Evolutionary conservation across 163 green algal genomes (phyloP), one percentile per base, ranked within the genome.

Genomic region (Trebouxiophyceae sp.): DNA sequence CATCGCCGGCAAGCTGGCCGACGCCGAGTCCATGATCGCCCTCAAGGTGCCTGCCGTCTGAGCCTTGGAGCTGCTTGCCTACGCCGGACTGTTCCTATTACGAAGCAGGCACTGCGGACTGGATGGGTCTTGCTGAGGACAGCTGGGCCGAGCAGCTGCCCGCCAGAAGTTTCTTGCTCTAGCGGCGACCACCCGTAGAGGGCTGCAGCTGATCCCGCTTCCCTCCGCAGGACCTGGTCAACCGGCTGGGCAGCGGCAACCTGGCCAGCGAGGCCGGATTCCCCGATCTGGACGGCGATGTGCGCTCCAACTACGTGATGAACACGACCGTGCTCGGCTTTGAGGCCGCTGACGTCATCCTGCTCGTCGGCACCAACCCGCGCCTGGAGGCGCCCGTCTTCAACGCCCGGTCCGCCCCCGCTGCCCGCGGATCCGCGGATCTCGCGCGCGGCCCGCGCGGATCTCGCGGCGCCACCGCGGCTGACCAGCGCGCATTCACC

Each of bases 281-380:
- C 54, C 45, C 78, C 23, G 81, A 87, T 45, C 65, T 87, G 50
- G 77, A 89, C 39, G 88, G 87, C 28, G 88, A 95, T 67, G 31
- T 84, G 58, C 79, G 89, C 54, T 89, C 79, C 64, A 86, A 74
- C 45, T 99, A 99, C 82, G 57, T 96, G 30, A 86, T 91, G 67
- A 98, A 98, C 83, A 90, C 85, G 28, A 89, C 81, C 7, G 78
- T 99, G n/a, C 67, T 78, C 8, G 89, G 89, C 54, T 27, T 99
- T 6, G 91, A 98, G 71, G 60, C 81, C 27, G 87, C 94, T 1
- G 94, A 99, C 72, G 71, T 86, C 44, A 82, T 96, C 23, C 76
- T 99, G 69, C 79, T 98, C 27, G 76, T 98, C 1, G 94, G 94
- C 46, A 91, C 81, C 67, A 96, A 99, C 80, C 90, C 88, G 20